These are phyloP conservation scores for Paecilomyces formosus DNA, from an alignment of 2,329 filamentous ascomycete genomes.

Conservation along the genomic window DNA sequence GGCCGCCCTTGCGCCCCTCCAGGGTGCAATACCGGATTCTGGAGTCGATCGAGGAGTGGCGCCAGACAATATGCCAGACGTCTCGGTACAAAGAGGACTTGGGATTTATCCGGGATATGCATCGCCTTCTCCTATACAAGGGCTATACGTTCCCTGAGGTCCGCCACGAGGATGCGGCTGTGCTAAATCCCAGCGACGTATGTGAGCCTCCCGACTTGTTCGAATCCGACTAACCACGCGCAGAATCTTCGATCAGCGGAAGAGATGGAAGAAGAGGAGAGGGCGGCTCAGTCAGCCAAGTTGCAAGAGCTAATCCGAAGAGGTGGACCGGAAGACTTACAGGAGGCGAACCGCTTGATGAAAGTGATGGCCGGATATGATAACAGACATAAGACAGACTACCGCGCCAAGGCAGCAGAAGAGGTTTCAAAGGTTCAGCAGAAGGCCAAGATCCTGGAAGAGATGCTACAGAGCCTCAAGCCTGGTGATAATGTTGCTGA, in stretches of 20 bases:
- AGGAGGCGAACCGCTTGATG: constrained; percentile 96
- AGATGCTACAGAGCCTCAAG: constrained; percentile 79
- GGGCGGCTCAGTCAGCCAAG: constrained; percentile 93
- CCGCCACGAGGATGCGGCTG: constrained; percentile 85
- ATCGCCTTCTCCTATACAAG: constrained; percentile 89
- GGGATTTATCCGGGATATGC: constrained; percentile 96
- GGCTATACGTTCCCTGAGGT: constrained; percentile 94
- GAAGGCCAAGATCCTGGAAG: constrained; percentile 85
- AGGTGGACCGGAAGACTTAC: constrained; percentile 83
- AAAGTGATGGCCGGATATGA: constrained; percentile 99
- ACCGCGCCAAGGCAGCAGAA: constrained; percentile 92
- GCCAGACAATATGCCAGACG: constrained; percentile 95
- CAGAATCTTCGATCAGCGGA: constrained; percentile 93
- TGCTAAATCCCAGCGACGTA: constrained; percentile 94
- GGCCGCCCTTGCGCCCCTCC: constrained; percentile 76
- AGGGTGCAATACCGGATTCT: constrained; percentile 88
- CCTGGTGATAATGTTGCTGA: constrained; percentile 70
- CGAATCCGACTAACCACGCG: constrained; percentile 18
- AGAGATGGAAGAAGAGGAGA: constrained; percentile 97
- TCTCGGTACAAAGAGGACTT: constrained; percentile 96
- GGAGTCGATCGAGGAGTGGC: constrained; percentile 97
- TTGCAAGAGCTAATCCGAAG: constrained; percentile 91
- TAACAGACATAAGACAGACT: constrained; percentile 91
- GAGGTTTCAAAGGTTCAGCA: constrained; percentile 93
- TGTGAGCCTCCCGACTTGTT: constrained; percentile 29